Base-by-base conservation (phyloP, 148 eudicot genomes). In the Spergularia marina region DNA sequence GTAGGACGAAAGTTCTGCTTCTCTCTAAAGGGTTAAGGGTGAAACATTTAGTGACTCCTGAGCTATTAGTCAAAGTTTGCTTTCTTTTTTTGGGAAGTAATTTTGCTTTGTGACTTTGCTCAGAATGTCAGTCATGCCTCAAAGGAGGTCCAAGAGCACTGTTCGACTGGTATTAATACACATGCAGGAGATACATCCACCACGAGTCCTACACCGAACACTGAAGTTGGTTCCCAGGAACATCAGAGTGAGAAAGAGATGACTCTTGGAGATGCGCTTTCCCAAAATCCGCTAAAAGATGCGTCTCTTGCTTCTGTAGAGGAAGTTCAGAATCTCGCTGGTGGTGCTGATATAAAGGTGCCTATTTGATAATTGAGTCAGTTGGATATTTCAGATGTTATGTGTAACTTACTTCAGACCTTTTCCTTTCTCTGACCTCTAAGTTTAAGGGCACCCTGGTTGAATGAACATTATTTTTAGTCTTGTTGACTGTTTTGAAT, bases 271-370 rank as follows among this genome's bases (percentile, higher is more conserved):
- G 91, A 89, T 79, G 88, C 89, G 72, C 85, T 82, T 76, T 80
- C 87, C 54, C 53, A 80, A 66, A 81, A 79, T 62, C 86, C 85
- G 61, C 84, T 82, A 57, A 87, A 86, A 70, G 93, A 83, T 40
- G 79, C 85, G 49, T 83, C 93, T 81, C 80, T 84, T 86, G 87
- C 88, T 76, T 89, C 97, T 77, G 83, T 88, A 76, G 99, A 95
- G 83, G 98, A 95, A 80, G 89, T 92, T 68, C 97, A 91, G 65
- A 92, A 84, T 86, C 94, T 92, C 76, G 99, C 88, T 51, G 97
- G 93, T 77, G 97, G 98, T 77, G 89, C 96, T 85, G 99, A 96
- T 88, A 92, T 96, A 72, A 89, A 96, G 98, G 99, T 96, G 74
- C 53, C 17, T 76, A 23, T 61, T 73, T 51, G 53, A 62, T 2